Base-by-base conservation (phyloP, 2,329 filamentous ascomycete species). In the Cytospora mali region DNA sequence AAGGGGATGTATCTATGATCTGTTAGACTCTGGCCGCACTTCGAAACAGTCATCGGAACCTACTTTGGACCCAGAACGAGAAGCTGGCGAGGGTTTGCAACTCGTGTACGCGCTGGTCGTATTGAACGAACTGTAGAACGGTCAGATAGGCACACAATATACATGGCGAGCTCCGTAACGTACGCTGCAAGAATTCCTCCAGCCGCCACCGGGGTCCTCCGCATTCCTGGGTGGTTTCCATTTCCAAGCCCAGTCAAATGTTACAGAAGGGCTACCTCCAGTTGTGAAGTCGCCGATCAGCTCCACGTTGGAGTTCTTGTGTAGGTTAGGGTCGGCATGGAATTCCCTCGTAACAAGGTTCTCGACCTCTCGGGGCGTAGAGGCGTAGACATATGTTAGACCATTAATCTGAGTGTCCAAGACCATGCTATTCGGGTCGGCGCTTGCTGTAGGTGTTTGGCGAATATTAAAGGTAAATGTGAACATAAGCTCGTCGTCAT, bases 211-310 rank as follows among this genome's bases (percentile, higher is more conserved):
- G 70, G 86, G 87, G 73, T 97, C 93, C 72, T 97, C 93, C 18
- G 80, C 78, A 16, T 79, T 72, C 80, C 92, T 96, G 42, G 95
- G 95, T 10, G 95, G 92, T 73, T 90, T 92, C 93, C 94, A 99
- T 80, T 90, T 95, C 95, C 95, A 99, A 9, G 89, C 88, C 93
- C 94, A 99, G 67, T 94, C 90, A 73, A 97, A 97, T 35, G 92
- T 88, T 31, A 96, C 89, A 1, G 92, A 94, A 7, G 89, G 81
- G 70, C 82, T 91, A n/a, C 94, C 93, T 33, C 84, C 87, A 0
- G 95, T 99, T 3, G 86, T 84, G 73, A 90, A 97, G 74, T 97
- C 93, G 3, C 95, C 95, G n/a, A 99, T 88, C 51, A 98, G 83
- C 71, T 96, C 90, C 46, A 99, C 95, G 73, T 98, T 98, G 60